Evolutionary conservation across 805 yeast genomes (phyloP).

Genomic region (Metschnikowia cerradonensis): DNA sequence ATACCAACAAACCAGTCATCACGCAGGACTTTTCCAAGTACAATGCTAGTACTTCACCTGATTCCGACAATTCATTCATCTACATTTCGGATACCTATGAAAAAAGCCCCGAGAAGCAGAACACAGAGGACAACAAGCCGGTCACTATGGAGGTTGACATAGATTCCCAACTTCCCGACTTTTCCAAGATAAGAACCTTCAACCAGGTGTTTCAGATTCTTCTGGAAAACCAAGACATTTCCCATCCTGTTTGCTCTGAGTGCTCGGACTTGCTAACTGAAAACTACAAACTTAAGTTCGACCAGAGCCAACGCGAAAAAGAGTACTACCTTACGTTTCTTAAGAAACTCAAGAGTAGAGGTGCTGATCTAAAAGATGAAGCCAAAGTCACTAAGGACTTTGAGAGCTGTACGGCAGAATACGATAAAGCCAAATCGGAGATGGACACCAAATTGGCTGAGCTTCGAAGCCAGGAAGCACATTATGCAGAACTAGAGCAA

Average conservation of each 20-base stretch:
- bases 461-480: slow-evolving; percentile 37
- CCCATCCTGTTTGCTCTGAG: slow-evolving; percentile 81
- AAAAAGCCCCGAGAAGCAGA: slow-evolving; percentile 13
- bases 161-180: slow-evolving; percentile 15
- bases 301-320: slow-evolving; percentile 69
- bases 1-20: not conserved
- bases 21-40: not conserved
- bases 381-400: not conserved
- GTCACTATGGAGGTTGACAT: slow-evolving; percentile 5
- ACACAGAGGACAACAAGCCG: slow-evolving; percentile 1
- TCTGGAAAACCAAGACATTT: slow-evolving; percentile 67
- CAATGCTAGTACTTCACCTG: not conserved
- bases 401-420: slow-evolving; percentile 8
- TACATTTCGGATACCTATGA: slow-evolving; percentile 20
- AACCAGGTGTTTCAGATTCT: slow-evolving; percentile 67
- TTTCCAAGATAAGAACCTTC: slow-evolving; percentile 44
- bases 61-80: slow-evolving; percentile 13
- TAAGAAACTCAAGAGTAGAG: slow-evolving; percentile 52
- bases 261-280: slow-evolving; percentile 68
- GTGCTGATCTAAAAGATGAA: slow-evolving; percentile 21
- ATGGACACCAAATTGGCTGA: slow-evolving; percentile 34
- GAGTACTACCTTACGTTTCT: slow-evolving; percentile 73
- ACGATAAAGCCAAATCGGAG: slow-evolving; percentile 25
- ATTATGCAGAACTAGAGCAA: slow-evolving; percentile 42
- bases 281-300: slow-evolving; percentile 65